These are phyloP conservation scores for Juncus inflexus DNA, from an alignment of 176 grass and related monocot genomes.

Conservation along the genomic window DNA sequence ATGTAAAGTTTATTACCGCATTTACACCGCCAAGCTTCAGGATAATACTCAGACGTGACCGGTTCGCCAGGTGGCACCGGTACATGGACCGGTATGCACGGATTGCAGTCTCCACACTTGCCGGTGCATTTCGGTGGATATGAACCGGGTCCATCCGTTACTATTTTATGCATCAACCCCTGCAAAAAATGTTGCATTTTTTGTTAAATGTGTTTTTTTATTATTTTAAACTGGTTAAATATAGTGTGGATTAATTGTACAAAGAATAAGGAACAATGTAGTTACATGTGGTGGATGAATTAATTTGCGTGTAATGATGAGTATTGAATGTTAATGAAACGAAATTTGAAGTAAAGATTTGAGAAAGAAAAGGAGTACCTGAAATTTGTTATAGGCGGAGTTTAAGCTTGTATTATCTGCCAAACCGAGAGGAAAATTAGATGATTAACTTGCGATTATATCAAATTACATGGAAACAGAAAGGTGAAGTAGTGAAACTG, in stretches of 20 bases:
- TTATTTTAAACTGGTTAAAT: not conserved
- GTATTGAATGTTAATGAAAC: no score
- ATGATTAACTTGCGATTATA: not conserved
- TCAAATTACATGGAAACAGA: not conserved
- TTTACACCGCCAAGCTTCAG: conserved; percentile 83
- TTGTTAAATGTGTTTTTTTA: not conserved
- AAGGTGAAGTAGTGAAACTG: not conserved
- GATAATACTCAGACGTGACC: conserved; percentile 79
- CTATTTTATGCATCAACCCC: conserved; percentile 5
- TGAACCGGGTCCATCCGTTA: conserved; percentile 50
- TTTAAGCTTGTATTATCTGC: conserved; percentile 12
- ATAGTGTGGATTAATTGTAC: no score
- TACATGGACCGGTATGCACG: conserved; percentile 71
- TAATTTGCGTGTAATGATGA: not conserved
- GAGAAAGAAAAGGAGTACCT: conserved; percentile 7
- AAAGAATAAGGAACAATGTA: no score
- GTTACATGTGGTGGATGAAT: not conserved
- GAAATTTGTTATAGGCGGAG: not conserved
- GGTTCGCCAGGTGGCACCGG: conserved; percentile 73
- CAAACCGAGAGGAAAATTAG: not conserved
- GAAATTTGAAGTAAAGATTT: not conserved
- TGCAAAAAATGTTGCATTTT: not conserved
- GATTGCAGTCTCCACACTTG: conserved; percentile 69
- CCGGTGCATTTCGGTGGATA: conserved; percentile 63
- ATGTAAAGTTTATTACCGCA: conserved; percentile 77